phyloP scores from a whole-genome alignment of 2,329 filamentous ascomycete species.

The Penicillium sclerotigenum region DNA sequence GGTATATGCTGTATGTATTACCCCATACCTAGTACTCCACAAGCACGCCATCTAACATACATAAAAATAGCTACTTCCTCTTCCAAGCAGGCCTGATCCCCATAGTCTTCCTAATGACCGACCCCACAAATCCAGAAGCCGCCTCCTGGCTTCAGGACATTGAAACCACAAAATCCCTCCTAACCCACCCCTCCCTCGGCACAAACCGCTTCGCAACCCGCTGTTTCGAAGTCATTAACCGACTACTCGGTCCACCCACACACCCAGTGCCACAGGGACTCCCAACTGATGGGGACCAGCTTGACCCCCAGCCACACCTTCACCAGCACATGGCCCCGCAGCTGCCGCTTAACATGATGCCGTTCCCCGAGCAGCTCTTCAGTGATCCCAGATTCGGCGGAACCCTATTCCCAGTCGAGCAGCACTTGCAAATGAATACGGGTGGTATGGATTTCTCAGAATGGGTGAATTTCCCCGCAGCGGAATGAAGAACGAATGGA shows the following conservation, averaged over 20 bases:
- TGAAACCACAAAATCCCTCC: slow-evolving; percentile 40
- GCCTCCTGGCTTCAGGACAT: slow-evolving; percentile 40
- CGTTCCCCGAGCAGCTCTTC: slow-evolving; percentile 39
- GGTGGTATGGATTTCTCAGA: slow-evolving; percentile 40
- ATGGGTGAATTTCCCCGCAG: slow-evolving; percentile 39
- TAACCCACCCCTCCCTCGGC: slow-evolving; percentile 38
- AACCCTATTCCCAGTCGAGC: slow-evolving; percentile 35
- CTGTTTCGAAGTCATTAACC: slow-evolving; percentile 40
- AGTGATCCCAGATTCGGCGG: slow-evolving; percentile 34
- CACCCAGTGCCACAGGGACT: neutral
- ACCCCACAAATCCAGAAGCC: slow-evolving; percentile 37
- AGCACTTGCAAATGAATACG: slow-evolving; percentile 27
- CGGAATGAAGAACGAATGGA: slow-evolving; percentile 14
- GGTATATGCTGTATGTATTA: slow-evolving; percentile 43
- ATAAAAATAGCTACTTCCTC: slow-evolving; percentile 40
- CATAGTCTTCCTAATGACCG: slow-evolving; percentile 44
- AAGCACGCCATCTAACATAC: neutral
- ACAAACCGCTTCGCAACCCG: slow-evolving; percentile 41
- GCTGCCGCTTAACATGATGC: slow-evolving; percentile 32
- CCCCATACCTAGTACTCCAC: neutral
- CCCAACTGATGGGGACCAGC: neutral
- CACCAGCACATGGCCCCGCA: slow-evolving; percentile 16
- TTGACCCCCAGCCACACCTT: slow-evolving; percentile 9
- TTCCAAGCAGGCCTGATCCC: slow-evolving; percentile 47
- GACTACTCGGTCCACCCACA: slow-evolving; percentile 35